Conservation (phyloP, 2,329 filamentous ascomycete genomes). For the Microthyrium microscopicum region DNA sequence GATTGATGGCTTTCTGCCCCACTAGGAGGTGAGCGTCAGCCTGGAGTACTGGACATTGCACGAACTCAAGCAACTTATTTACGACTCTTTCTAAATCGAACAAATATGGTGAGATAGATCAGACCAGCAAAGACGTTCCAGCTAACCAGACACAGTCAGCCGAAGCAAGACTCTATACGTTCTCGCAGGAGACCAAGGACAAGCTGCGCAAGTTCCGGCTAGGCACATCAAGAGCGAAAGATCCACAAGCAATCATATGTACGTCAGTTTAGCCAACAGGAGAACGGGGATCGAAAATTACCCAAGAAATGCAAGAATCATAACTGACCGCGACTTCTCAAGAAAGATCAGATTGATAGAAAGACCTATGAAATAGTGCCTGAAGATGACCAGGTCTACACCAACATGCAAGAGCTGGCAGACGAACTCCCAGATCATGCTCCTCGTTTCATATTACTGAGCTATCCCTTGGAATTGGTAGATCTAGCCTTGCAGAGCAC, state of each 20-base stretch:
- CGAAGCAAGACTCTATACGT: constrained; percentile 80
- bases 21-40: too few relatives aligned
- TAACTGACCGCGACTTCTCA: constrained; percentile 15
- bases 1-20: too few relatives aligned
- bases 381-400: constrained; percentile 67
- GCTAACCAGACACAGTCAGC: constrained; percentile 35
- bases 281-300: neutral
- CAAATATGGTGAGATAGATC: neutral
- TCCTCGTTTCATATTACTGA: constrained; percentile 76
- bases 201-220: constrained; percentile 90
- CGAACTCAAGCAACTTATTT: too few relatives aligned
- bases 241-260: constrained; percentile 90
- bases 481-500: constrained; percentile 12
- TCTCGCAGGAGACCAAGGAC: constrained; percentile 78
- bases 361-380: constrained; percentile 78
- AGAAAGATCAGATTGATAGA: constrained; percentile 73
- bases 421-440: constrained; percentile 88
- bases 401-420: constrained; percentile 58
- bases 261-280: neutral
- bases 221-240: constrained; percentile 69
- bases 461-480: constrained; percentile 79
- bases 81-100: too few relatives aligned
- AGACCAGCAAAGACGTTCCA: neutral
- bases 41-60: too few relatives aligned
- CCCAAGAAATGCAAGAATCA: neutral